Evolutionary conservation across 2,329 filamentous ascomycete species (phyloP), one percentile per base, ranked within the genome.

Genomic region (Alternaria atra): DNA sequence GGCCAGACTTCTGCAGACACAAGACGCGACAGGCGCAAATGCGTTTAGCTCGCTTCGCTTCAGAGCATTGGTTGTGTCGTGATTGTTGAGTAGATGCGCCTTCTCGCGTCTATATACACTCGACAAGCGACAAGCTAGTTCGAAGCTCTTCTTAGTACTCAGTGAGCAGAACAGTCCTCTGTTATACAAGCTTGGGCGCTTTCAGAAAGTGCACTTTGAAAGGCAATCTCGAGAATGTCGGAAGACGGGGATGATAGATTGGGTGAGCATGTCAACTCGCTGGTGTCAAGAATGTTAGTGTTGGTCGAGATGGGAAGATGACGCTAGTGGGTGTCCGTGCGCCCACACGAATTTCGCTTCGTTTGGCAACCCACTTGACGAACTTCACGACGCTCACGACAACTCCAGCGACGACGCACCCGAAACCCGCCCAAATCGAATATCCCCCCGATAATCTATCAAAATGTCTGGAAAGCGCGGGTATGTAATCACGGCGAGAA

Each of bases 401-500:
- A 58, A 58, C 52, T 60, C 34, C 60, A 60, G 60, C 63, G 56
- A 65, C 63, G 60, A 63, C 60, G 63, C 63, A 60, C 53, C 60
- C 57, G 53, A 54, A 64, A 63, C 44, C 63, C 53, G 60, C 63
- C 46, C 60, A 59, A 58, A 55, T 42, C 52, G 56, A 55, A 60
- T 32, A 48, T 60, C 54, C 44, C 54, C 53, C 60, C 56, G 48
- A 63, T 63, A 60, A 65, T 60, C 63, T 55, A 30, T 32, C 60
- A 56, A 54, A 57, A 65, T 65, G 63, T 59, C 63, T 60, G 56
- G 55, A 56, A 65, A 65, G 63, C 63, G 63, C 51, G 63, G 63
- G 63, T 65, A 65, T n/a, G 63, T 48, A 39, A 10, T 5, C 9
- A 20, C 23, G 12, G 39, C 29, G 15, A 30, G 29, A 46, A 10